A percentile compares a stretch with the other conserved stretches of the same genome.
phyloP scores from a whole-genome alignment of 805 yeast species.

The Pichia scutulata region DNA sequence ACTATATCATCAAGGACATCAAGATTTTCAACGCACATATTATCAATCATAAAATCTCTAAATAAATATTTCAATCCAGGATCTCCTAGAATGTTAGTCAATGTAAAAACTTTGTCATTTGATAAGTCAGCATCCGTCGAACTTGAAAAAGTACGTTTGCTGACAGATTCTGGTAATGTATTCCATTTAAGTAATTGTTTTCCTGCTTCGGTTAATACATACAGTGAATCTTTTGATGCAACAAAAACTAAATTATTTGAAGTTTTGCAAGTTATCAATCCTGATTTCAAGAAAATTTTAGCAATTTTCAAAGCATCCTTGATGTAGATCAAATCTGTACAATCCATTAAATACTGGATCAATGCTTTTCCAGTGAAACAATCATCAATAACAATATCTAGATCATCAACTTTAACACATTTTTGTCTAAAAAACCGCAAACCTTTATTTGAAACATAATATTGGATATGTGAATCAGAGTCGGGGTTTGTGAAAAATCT shows the following conservation, averaged over 20 bases:
- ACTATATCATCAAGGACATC: slow-evolving; percentile 58
- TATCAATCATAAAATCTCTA: slow-evolving; percentile 53
- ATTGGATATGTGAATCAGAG: slow-evolving; percentile 74
- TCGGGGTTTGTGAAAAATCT: slow-evolving; percentile 82
- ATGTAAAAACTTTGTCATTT: not conserved
- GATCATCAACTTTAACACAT: slow-evolving; percentile 9
- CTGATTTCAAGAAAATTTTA: slow-evolving; percentile 38
- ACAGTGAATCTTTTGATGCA: slow-evolving; percentile 16
- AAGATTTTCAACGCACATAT: slow-evolving; percentile 68
- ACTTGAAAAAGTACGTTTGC: not conserved
- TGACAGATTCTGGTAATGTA: not conserved
- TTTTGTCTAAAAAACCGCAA: slow-evolving; percentile 48
- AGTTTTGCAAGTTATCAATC: slow-evolving; percentile 33
- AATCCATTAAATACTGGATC: slow-evolving; percentile 85
- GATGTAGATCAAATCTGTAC: slow-evolving; percentile 59
- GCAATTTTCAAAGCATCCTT: slow-evolving; percentile 50
- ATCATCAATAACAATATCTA: slow-evolving; percentile 32
- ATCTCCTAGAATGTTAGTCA: slow-evolving; percentile 48
- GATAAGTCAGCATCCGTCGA: not conserved
- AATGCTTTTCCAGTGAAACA: slow-evolving; percentile 69
- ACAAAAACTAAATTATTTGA: slow-evolving; percentile 23
- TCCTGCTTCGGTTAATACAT: slow-evolving; percentile 19
- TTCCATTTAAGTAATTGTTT: slow-evolving; percentile 20
- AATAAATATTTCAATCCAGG: slow-evolving; percentile 72
- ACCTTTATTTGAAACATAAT: slow-evolving; percentile 62